Base-by-base conservation (phyloP, 306 rosid species). In the Cicer arietinum region DNA sequence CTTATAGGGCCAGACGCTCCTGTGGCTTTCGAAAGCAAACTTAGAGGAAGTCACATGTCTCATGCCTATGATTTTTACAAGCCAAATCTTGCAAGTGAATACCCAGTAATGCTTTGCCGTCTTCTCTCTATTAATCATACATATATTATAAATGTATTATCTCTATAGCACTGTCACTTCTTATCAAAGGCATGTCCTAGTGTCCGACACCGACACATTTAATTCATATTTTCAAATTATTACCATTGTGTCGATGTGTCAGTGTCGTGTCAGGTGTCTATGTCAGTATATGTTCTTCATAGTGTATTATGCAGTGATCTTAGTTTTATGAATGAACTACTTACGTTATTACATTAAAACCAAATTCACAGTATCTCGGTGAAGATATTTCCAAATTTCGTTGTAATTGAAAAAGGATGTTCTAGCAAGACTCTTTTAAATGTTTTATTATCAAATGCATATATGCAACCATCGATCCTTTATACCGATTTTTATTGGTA, bases 1-100 rank as follows among this genome's bases (percentile, higher is more conserved):
- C 94, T 92, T 68, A 76, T 90, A 54, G 94, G 96, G 50, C 96
- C 92, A 73, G 92, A 90, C 77, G 94, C 96, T 72, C 96, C 97
- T 67, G 79, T 92, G 80, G 85, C 83, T 67, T 90, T 92, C 65
- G 96, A 92, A 83, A 92, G 96, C 88, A 90, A 90, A 81, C 48
- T 88, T 66, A 88, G 96, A 73, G 96, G 89, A 44, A 92, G 91
- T 52, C 87, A 92, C 65, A 90, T 92, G 96, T 73, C 96, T 81
- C 98, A 90, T 14, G 92, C 82, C 41, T 92, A 92, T 70, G 98
- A 92, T 76, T 90, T 90, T 71, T 92, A 90, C 91, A 92, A 90
- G 87, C 97, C 97, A 54, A 76, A 90, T 84, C 90, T 92, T 61
- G 93, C 96, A 10, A 92, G 97, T 62, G 96, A 92, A 87, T 92